Evolutionary conservation across 108 stramenopile species (phyloP).

Genomic region (Chaetoceros muelleri): DNA sequence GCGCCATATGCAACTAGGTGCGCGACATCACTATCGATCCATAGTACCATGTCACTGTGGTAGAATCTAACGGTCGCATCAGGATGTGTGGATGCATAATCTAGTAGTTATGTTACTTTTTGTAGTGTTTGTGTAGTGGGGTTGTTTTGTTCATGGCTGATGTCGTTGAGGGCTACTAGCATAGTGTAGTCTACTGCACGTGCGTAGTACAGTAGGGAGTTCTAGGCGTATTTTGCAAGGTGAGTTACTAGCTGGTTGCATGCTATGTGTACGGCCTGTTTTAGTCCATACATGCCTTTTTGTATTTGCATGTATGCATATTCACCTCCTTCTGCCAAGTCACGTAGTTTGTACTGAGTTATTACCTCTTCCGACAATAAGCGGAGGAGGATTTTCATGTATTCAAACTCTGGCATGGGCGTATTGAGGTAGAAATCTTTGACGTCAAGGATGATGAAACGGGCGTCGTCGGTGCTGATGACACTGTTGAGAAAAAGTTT

Average conservation of each 20-base stretch:
- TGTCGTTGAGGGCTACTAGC: background rate
- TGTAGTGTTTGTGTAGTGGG: background rate
- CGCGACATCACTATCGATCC: constrained; percentile 20
- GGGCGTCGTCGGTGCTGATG: constrained; percentile 19
- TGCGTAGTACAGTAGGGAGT: constrained; percentile 9
- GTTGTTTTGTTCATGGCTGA: background rate
- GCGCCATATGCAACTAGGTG: constrained; percentile 24
- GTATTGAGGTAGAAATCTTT: constrained; percentile 32
- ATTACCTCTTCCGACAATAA: constrained; percentile 23
- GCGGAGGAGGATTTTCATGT: constrained; percentile 2
- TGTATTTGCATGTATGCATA: constrained; percentile 13
- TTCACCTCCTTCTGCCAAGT: constrained; percentile 8
- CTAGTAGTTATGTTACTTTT: constrained; percentile 21
- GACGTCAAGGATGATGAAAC: constrained; percentile 28
- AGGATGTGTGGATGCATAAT: constrained; percentile 34
- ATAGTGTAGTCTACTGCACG: constrained; percentile 8
- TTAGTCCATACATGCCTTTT: constrained; percentile 30
- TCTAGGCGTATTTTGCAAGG: constrained; percentile 20
- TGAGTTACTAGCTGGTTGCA: background rate
- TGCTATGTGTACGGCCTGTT: constrained; percentile 36
- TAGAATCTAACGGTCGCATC: constrained; percentile 26
- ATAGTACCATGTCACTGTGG: constrained; percentile 26
- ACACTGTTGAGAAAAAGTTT: constrained; percentile 16
- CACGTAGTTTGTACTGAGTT: constrained; percentile 25
- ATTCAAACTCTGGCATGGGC: constrained; percentile 10